phyloP scores from a whole-genome alignment of 2,329 filamentous ascomycete species.

The Talaromyces sp. region DNA sequence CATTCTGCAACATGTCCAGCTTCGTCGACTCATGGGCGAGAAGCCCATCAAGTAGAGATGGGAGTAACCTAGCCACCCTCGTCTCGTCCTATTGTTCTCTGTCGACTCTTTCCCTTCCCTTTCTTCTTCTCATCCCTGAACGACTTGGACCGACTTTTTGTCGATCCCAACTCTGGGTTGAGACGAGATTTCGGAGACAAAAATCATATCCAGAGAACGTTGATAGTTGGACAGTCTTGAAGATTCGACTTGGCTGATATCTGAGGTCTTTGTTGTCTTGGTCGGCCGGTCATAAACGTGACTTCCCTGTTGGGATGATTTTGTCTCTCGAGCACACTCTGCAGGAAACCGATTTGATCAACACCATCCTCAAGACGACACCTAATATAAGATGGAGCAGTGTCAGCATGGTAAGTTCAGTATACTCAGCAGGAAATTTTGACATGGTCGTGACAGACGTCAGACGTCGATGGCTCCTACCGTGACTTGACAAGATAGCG shows the following conservation, averaged over 20 bases:
- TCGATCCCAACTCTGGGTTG: not conserved
- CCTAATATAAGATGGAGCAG: not conserved
- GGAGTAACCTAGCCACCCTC: not conserved
- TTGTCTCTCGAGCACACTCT: not conserved
- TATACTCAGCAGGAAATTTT: not conserved
- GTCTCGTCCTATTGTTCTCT: not conserved
- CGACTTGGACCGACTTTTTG: not conserved
- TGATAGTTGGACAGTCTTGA: not conserved
- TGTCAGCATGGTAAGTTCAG: not conserved
- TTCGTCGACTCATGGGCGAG: not conserved
- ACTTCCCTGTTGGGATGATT: not conserved
- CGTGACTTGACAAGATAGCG: not conserved
- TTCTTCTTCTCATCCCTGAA: not conserved
- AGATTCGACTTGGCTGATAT: not conserved
- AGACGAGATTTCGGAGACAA: not conserved
- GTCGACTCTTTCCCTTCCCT: not conserved
- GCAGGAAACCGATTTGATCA: not conserved
- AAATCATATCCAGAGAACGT: not conserved
- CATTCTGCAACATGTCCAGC: not conserved
- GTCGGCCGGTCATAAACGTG: not conserved
- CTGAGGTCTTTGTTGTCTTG: not conserved
- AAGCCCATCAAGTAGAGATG: not conserved
- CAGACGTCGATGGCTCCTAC: not conserved
- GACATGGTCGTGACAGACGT: not conserved
- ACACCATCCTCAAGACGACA: not conserved